Evolutionary conservation across 2,329 filamentous ascomycete species (phyloP).

Genomic region (Hypoxylon sp.): DNA sequence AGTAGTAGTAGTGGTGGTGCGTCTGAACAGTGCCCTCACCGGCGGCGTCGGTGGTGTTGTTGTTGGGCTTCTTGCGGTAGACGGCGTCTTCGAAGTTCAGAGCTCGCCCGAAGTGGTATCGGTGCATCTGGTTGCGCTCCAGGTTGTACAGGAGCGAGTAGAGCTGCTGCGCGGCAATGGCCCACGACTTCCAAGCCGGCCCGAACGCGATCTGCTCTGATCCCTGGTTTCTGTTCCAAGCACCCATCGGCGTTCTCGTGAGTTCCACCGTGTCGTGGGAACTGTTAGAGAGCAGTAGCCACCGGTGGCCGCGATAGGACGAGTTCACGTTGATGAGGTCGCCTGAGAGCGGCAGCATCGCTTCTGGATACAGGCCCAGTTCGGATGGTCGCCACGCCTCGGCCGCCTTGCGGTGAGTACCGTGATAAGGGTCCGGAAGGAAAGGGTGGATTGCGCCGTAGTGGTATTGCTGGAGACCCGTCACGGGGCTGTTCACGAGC

Average conservation of each 20-base stretch:
- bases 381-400: conserved; percentile 59
- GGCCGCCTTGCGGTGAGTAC: conserved; percentile 46
- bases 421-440: conserved; percentile 61
- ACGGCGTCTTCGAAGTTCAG: conserved; percentile 41
- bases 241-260: conserved; percentile 62
- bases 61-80: conserved; percentile 30
- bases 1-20: conserved; percentile 1
- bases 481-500: conserved; percentile 68
- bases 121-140: conserved; percentile 59
- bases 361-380: conserved; percentile 37
- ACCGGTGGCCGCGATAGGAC: conserved; percentile 62
- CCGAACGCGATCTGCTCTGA: conserved; percentile 53
- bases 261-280: conserved; percentile 53
- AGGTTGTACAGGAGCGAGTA: conserved; percentile 65
- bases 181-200: conserved; percentile 63
- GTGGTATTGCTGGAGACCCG: conserved; percentile 68
- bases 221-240: conserved; percentile 39
- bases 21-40: neutral
- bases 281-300: conserved; percentile 61
- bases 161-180: conserved; percentile 63
- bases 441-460: conserved; percentile 67
- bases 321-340: conserved; percentile 43
- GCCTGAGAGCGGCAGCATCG: conserved; percentile 19
- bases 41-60: neutral
- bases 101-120: conserved; percentile 62